A percentile compares a stretch with the other conserved stretches of the same genome.
These are phyloP conservation scores for Aureobasidium pullulans DNA, from an alignment of 2,329 filamentous ascomycete genomes.

Conservation along the genomic window DNA sequence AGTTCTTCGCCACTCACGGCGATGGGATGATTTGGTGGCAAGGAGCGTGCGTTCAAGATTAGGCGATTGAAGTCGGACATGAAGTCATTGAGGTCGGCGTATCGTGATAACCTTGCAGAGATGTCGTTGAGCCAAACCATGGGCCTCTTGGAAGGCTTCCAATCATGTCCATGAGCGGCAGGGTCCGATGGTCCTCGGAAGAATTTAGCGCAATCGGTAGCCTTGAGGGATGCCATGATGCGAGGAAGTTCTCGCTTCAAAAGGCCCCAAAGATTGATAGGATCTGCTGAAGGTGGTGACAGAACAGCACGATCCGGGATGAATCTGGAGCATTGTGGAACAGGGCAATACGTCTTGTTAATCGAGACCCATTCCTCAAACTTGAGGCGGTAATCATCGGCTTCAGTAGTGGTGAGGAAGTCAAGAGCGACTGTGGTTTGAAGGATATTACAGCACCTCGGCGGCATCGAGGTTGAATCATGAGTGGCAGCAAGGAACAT, in stretches of 20 bases:
- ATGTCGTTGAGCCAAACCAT: not conserved
- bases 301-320: conserved; percentile 32
- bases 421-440: conserved; percentile 34
- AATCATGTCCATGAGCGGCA: not conserved
- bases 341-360: conserved; percentile 43
- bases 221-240: not conserved
- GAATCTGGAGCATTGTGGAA: conserved; percentile 42
- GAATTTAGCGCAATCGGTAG: not conserved
- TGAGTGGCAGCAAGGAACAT: conserved; percentile 37
- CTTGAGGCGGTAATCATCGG: conserved; percentile 33
- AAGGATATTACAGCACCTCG: conserved; percentile 38
- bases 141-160: not conserved
- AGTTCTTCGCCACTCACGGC: not conserved
- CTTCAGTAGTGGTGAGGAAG: conserved; percentile 30
- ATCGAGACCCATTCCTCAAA: conserved; percentile 42
- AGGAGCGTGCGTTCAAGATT: not conserved
- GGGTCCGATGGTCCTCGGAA: not conserved
- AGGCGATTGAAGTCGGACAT: conserved; percentile 5
- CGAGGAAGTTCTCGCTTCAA: conserved; percentile 10
- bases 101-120: not conserved
- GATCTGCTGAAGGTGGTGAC: not conserved
- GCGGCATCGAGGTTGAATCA: conserved; percentile 37
- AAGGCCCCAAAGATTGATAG: conserved; percentile 4
- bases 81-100: not conserved
- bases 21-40: not conserved